Evolutionary conservation across 2,329 filamentous ascomycete genomes (phyloP).

Genomic region (Trichophyton verrucosum): DNA sequence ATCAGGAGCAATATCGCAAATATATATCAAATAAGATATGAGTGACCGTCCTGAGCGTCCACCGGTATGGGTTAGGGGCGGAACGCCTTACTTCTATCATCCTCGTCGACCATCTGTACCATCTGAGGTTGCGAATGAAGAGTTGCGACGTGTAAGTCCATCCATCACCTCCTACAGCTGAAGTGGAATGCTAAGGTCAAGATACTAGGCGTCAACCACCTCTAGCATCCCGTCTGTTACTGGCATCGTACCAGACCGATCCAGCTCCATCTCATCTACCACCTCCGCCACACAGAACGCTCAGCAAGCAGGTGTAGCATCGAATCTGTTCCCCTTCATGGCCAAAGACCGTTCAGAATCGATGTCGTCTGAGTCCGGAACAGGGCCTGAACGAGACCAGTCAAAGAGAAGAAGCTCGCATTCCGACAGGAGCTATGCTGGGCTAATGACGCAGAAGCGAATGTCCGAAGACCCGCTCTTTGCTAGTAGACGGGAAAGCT

Average conservation of each 20-base stretch:
- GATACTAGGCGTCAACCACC: conserved; percentile 15
- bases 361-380: background rate
- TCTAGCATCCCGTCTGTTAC: conserved; percentile 10
- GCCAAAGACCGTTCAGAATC: background rate
- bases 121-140: background rate
- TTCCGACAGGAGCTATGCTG: conserved; percentile 21
- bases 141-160: conserved; percentile 8
- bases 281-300: background rate
- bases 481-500: conserved; percentile 30
- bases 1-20: background rate
- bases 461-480: conserved; percentile 26
- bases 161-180: too few relatives aligned
- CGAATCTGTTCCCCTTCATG: background rate
- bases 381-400: conserved; percentile 6
- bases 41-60: conserved; percentile 13
- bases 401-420: background rate
- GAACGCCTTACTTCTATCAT: conserved; percentile 12
- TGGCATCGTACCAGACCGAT: background rate
- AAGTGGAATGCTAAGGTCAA: background rate
- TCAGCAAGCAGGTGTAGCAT: conserved; percentile 14
- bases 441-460: conserved; percentile 35
- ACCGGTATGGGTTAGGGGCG: conserved; percentile 14
- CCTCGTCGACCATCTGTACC: background rate
- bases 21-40: background rate
- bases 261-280: conserved; percentile 1